A percentile compares a stretch with the other conserved stretches of the same genome.
Conservation (phyloP, 495 filamentous ascomycete species). For the Penicillium argentinense region DNA sequence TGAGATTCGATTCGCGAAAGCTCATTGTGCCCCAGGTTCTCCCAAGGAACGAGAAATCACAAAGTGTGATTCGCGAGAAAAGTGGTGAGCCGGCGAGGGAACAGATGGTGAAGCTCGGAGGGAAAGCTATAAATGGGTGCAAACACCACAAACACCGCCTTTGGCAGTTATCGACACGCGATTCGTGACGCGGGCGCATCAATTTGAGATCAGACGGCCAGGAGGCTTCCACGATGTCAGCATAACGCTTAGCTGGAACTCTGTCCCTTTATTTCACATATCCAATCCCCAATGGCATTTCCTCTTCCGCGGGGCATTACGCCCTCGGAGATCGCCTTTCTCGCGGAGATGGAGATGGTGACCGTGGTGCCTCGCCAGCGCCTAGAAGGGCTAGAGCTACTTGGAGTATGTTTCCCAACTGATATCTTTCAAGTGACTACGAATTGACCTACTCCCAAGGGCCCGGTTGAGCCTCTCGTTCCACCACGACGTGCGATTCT, state of each 20-base stretch:
- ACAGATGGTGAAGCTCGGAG: conserved; percentile 1
- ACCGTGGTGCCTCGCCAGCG: conserved; percentile 90
- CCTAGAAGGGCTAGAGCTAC: conserved; percentile 78
- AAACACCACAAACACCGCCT: conserved; percentile 37
- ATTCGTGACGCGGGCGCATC: conserved; percentile 7
- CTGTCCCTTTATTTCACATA: not conserved
- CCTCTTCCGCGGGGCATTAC: conserved; percentile 80
- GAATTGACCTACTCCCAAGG: conserved; percentile 54
- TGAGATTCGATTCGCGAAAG: conserved; percentile 35
- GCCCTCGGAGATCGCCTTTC: conserved; percentile 87
- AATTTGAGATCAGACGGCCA: too few relatives aligned
- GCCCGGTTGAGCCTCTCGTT: conserved; percentile 68
- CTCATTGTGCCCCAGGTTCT: conserved; percentile 31
- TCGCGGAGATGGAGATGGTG: conserved; percentile 95
- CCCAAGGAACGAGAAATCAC: conserved; percentile 11
- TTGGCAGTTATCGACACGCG: conserved; percentile 16
- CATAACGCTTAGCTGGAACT: not conserved
- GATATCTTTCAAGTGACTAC: conserved; percentile 1
- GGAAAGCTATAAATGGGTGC: conserved; percentile 20
- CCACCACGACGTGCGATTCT: conserved; percentile 79
- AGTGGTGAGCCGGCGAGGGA: conserved; percentile 4
- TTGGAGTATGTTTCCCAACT: conserved; percentile 63
- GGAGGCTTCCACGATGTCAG: conserved; percentile 7
- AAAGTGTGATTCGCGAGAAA: conserved; percentile 2
- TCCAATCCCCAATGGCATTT: conserved; percentile 65